Base-by-base conservation (phyloP, 1,284 basidiomycete genomes). In the Microbotryum saponariae region DNA sequence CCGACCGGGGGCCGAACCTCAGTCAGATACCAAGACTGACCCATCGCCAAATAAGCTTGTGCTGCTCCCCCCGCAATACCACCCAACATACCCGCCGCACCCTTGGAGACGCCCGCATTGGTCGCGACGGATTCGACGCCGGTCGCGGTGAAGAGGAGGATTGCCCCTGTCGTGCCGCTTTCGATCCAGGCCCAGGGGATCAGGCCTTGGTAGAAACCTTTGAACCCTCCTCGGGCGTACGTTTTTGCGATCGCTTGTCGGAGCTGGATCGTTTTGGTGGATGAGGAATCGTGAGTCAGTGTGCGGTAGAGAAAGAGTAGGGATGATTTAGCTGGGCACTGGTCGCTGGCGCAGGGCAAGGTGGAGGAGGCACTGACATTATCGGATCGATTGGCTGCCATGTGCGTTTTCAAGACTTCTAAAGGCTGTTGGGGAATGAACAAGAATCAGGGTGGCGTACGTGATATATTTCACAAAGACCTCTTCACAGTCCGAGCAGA, bases 21-120 rank as follows among this genome's bases (percentile, higher is more conserved):
- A 29, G 16, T 42, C 27, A 27, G 16, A 18, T 18, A 10, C 4
- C 14, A 27, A 16, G 31, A 47, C 54, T 44, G 53, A 59, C 53
- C 94, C 94, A 97, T 98, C 47, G 94, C 97, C 58, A 92, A 92
- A 75, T 99, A 99, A 6, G 94, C 94, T 78, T 99, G 96, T 42
- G 90, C 91, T 70, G 97, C 81, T 80, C 96, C 96, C 73, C 96
- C 96, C 21, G 87, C 87, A 86, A 97, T 94, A 72, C 96, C 96
- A 68, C 96, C 96, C 50, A 97, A 75, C 69, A 98, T 81, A 71
- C 94, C 94, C 61, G 89, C 86, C 27, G 81, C 80, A 23, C 86
- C 93, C 37, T 89, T 85, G 71, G 81, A 87, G 58, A 94, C 77
- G 33, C 89, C 89, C 71, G 23, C 86, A 77, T 10, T 73, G 31